Percentiles rank a stretch among this genome's conserved stretches.
Evolutionary conservation across 2,329 filamentous ascomycete genomes (phyloP).

Genomic region (Beauveria varroae): DNA sequence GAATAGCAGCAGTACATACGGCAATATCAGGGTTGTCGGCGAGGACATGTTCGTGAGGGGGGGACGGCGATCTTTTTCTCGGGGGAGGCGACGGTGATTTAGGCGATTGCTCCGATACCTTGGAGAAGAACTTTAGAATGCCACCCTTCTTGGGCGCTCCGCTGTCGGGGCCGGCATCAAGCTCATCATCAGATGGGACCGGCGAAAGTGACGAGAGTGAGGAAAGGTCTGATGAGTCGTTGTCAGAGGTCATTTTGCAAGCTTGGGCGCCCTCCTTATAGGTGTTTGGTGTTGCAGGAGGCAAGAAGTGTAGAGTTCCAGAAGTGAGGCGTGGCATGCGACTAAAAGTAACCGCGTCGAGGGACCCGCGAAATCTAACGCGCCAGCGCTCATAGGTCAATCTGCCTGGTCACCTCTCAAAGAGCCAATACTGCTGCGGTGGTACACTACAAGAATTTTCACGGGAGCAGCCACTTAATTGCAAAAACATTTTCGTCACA

Average conservation of each 20-base stretch:
- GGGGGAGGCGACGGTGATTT: constrained; percentile 57
- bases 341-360: constrained; percentile 13
- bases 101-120: constrained; percentile 42
- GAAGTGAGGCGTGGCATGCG: constrained; percentile 12
- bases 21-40: constrained; percentile 90
- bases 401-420: background rate
- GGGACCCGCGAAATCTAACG: constrained; percentile 22
- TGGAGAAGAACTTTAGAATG: constrained; percentile 62
- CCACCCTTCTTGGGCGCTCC: constrained; percentile 42
- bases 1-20: constrained; percentile 49
- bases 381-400: constrained; percentile 11
- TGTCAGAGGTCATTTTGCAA: constrained; percentile 47
- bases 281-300: constrained; percentile 24
- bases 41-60: constrained; percentile 81
- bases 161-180: constrained; percentile 38
- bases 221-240: constrained; percentile 58
- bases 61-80: constrained; percentile 77
- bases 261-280: constrained; percentile 22
- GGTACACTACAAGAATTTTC: constrained; percentile 7
- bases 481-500: background rate
- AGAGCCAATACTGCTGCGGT: background rate
- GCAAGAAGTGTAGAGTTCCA: constrained; percentile 16
- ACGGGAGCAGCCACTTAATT: background rate
- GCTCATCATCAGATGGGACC: constrained; percentile 36
- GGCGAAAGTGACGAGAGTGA: constrained; percentile 44